Conservation (phyloP, 495 filamentous ascomycete species). For the Alectoria sarmentosa region DNA sequence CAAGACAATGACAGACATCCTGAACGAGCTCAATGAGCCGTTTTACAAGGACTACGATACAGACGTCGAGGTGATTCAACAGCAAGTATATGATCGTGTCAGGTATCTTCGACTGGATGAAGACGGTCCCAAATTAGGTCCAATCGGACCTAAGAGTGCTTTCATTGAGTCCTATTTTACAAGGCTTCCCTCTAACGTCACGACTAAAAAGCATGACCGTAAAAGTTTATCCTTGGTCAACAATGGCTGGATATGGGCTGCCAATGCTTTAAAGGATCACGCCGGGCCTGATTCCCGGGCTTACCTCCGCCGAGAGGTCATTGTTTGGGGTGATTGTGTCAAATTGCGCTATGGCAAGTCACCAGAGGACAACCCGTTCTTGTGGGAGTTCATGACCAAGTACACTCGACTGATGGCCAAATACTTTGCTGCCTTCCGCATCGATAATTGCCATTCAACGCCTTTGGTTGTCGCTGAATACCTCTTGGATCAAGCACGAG, state of each 20-base stretch:
- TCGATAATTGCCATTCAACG: constrained; percentile 98
- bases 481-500: constrained; percentile 83
- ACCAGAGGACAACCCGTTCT: constrained; percentile 79
- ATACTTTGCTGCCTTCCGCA: constrained; percentile 90
- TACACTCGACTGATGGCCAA: constrained; percentile 93
- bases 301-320: constrained; percentile 89
- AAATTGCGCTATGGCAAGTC: constrained; percentile 86
- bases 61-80: constrained; percentile 73
- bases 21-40: constrained; percentile 79
- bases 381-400: constrained; percentile 92
- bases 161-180: constrained; percentile 97
- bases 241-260: constrained; percentile 99
- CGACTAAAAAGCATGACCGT: constrained; percentile 66
- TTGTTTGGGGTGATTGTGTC: constrained; percentile 97
- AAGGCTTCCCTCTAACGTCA: constrained; percentile 71
- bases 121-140: constrained; percentile 80
- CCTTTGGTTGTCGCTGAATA: constrained; percentile 90
- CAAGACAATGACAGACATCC: constrained; percentile 39
- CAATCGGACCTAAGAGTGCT: constrained; percentile 65
- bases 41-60: constrained; percentile 87
- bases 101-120: constrained; percentile 89
- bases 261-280: constrained; percentile 87
- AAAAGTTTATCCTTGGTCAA: constrained; percentile 80
- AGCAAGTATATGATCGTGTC: constrained; percentile 88
- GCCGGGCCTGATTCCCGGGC: constrained; percentile 82